Percentiles rank a stretch among this genome's conserved stretches.
These are phyloP conservation scores for Rickenella mellea DNA, from an alignment of 768 basidiomycete species.

Conservation along the genomic window DNA sequence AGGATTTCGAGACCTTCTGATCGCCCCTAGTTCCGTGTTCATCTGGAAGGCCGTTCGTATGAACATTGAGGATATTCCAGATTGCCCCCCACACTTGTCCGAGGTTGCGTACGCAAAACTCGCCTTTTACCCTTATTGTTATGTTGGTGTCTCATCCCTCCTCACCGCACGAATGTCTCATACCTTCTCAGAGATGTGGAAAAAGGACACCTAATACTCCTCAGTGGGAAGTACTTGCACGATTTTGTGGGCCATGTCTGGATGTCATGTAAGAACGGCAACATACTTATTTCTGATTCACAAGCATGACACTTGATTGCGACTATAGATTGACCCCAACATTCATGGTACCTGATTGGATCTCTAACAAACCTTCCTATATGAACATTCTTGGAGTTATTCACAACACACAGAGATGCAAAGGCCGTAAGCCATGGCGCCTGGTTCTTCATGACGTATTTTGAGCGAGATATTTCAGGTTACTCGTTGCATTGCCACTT, in stretches of 20 bases:
- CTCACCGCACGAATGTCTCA: not conserved
- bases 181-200: slow-evolving; percentile 5
- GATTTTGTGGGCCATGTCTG: slow-evolving; percentile 9
- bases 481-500: no score
- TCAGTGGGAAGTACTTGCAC: slow-evolving; percentile 5
- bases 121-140: slow-evolving; percentile 19
- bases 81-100: slow-evolving; percentile 17
- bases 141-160: slow-evolving; percentile 13
- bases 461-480: no score
- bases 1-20: slow-evolving; percentile 36
- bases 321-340: no score
- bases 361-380: no score
- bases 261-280: not conserved
- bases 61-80: slow-evolving; percentile 15
- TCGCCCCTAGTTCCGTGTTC: slow-evolving; percentile 26
- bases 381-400: no score
- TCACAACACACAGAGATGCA: no score
- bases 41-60: slow-evolving; percentile 20
- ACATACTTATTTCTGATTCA: no score
- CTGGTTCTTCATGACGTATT: no score
- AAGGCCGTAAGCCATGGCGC: no score
- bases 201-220: slow-evolving; percentile 4
- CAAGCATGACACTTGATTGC: no score
- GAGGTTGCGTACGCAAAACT: slow-evolving; percentile 20
- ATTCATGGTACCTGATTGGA: no score